Percentiles rank a stretch among this genome's conserved stretches.
Evolutionary conservation across 2,329 filamentous ascomycete species (phyloP).

Genomic region (Trichoderma citrinoviride): DNA sequence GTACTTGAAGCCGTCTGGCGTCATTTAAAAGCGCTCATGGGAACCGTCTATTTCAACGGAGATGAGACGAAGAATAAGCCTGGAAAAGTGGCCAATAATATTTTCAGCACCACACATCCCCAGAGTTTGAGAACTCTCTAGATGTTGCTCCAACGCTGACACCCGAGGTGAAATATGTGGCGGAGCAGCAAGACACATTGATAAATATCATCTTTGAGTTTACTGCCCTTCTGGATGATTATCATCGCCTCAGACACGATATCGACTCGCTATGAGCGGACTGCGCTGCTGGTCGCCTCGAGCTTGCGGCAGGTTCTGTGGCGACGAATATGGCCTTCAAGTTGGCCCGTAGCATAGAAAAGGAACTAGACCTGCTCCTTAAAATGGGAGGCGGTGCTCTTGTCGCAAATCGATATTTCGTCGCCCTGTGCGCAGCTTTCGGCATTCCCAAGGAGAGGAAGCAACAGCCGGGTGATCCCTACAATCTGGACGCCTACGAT

Average conservation of each 20-base stretch:
- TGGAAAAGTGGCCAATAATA: neutral
- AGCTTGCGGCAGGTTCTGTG: neutral
- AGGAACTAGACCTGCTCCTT: neutral
- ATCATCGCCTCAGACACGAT: neutral
- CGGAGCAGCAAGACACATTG: neutral
- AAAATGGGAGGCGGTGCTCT: neutral
- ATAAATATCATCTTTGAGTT: neutral
- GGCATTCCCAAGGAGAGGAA: neutral
- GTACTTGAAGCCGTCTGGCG: neutral
- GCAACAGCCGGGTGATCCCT: neutral
- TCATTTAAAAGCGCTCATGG: neutral
- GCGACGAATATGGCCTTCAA: conserved; percentile 3
- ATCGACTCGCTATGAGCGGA: neutral
- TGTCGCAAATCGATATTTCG: neutral
- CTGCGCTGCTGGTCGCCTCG: neutral
- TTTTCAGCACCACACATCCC: neutral
- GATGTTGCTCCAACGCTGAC: neutral
- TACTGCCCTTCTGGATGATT: neutral
- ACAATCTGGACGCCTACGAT: conserved; percentile 1
- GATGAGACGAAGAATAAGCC: neutral
- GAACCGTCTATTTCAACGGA: neutral
- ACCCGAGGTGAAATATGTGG: neutral
- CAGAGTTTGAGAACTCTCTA: neutral
- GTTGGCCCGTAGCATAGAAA: neutral
- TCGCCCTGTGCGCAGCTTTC: neutral